Evolutionary conservation across 345 rosid species (phyloP).

Genomic region (Citrus sp.): DNA sequence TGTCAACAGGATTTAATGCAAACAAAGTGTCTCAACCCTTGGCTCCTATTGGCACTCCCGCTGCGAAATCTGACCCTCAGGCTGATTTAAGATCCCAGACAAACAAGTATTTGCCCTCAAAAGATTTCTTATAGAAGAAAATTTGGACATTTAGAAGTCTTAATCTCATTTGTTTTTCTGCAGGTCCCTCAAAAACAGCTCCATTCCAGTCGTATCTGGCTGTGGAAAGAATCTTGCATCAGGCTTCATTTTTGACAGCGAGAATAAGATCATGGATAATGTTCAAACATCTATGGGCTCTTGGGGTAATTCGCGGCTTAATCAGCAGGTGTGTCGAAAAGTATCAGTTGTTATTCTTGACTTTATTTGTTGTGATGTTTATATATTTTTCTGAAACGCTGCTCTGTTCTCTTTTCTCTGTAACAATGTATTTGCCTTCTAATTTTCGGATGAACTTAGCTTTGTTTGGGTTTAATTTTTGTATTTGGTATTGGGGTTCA

Average conservation of each 20-base stretch:
- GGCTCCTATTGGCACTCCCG: constrained; percentile 80
- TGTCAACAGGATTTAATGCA: constrained; percentile 39
- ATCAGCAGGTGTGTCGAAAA: constrained; percentile 62
- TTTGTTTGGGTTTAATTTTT: not conserved
- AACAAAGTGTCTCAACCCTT: constrained; percentile 44
- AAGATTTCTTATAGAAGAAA: constrained; percentile 8
- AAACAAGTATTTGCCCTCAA: constrained; percentile 36
- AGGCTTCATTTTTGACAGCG: constrained; percentile 48
- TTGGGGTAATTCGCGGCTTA: constrained; percentile 62
- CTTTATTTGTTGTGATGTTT: not conserved
- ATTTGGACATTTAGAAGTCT: not conserved
- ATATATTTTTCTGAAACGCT: not conserved
- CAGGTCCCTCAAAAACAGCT: constrained; percentile 54
- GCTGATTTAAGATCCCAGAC: constrained; percentile 49
- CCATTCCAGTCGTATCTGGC: constrained; percentile 32
- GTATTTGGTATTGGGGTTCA: not conserved
- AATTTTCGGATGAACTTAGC: not conserved
- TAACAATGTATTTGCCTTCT: not conserved
- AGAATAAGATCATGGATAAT: constrained; percentile 56
- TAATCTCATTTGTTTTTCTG: constrained; percentile 19
- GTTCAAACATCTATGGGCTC: constrained; percentile 62
- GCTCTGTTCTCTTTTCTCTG: not conserved
- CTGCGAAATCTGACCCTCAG: constrained; percentile 53
- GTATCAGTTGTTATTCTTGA: not conserved
- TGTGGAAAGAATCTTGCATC: constrained; percentile 46